phyloP scores from a whole-genome alignment of 805 yeast species.

The Candida schatavii region DNA sequence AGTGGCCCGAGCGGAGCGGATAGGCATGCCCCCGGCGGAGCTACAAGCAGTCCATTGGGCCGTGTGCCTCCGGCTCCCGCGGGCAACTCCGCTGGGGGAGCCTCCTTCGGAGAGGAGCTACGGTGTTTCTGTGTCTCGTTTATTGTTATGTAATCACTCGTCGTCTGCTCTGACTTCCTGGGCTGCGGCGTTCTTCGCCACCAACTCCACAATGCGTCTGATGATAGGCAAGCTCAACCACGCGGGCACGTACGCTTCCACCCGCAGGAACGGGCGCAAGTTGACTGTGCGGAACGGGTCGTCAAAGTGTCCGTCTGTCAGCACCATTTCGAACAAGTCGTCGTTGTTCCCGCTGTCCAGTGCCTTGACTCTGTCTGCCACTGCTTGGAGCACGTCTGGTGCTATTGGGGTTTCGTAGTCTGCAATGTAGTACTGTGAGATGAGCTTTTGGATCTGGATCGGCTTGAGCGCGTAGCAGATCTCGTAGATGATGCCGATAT shows the following conservation, averaged over 20 bases:
- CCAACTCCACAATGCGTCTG: constrained; percentile 84
- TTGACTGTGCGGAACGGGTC: constrained; percentile 79
- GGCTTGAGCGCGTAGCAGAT: constrained; percentile 94
- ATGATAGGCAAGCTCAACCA: constrained; percentile 88
- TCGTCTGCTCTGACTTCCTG: too few relatives aligned
- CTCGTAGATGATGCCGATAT: constrained; percentile 88
- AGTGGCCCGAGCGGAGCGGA: too few relatives aligned
- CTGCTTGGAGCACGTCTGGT: constrained; percentile 71
- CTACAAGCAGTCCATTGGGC: too few relatives aligned
- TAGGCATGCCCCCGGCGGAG: too few relatives aligned
- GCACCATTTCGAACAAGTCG: constrained; percentile 68
- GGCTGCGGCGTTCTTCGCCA: constrained; percentile 75
- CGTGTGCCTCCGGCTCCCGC: too few relatives aligned
- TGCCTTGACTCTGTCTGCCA: constrained; percentile 74
- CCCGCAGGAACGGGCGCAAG: constrained; percentile 73
- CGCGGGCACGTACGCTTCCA: constrained; percentile 91
- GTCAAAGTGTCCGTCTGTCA: constrained; percentile 71
- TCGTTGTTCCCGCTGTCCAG: constrained; percentile 49
- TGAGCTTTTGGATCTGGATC: constrained; percentile 89
- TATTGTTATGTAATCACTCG: too few relatives aligned
- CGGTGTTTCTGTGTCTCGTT: too few relatives aligned
- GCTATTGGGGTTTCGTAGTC: constrained; percentile 94
- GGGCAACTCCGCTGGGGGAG: too few relatives aligned
- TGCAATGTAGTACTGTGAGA: constrained; percentile 84
- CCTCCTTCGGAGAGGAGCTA: too few relatives aligned